Percentiles rank a stretch among this genome's conserved stretches.
Conservation (phyloP, 768 basidiomycete genomes). For the Lactarius hengduanensis region DNA sequence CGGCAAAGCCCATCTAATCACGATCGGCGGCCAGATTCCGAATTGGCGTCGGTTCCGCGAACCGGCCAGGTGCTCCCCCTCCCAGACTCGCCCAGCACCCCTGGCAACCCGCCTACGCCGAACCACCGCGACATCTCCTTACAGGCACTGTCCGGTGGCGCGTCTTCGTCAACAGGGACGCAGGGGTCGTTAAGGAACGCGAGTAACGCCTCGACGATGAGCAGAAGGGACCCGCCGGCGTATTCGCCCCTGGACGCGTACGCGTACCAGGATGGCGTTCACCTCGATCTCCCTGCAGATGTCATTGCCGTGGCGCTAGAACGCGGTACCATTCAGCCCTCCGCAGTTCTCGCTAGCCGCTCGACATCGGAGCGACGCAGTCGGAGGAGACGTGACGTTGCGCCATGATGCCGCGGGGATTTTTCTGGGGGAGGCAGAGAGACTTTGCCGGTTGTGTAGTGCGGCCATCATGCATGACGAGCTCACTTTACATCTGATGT, state of each 20-base stretch:
- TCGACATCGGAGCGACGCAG: constrained; percentile 57
- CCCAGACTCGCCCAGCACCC: constrained; percentile 75
- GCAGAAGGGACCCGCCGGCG: constrained; percentile 73
- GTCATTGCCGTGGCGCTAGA: constrained; percentile 88
- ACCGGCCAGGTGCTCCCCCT: constrained; percentile 49
- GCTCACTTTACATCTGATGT: constrained; percentile 19
- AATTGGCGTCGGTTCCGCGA: constrained; percentile 53
- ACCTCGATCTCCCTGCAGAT: constrained; percentile 89
- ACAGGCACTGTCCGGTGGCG: constrained; percentile 51
- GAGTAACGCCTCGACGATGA: constrained; percentile 38
- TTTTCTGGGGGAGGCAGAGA: background rate
- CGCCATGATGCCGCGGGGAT: constrained; percentile 5
- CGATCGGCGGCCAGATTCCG: constrained; percentile 60
- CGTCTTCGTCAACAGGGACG: constrained; percentile 18
- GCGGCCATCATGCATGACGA: constrained; percentile 9
- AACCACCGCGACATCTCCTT: constrained; percentile 79
- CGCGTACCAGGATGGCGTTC: constrained; percentile 84
- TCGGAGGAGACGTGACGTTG: constrained; percentile 48
- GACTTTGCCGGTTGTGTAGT: constrained; percentile 9
- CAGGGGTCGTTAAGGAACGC: constrained; percentile 27
- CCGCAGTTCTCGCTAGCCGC: constrained; percentile 50
- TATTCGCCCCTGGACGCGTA: constrained; percentile 90
- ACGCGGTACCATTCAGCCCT: constrained; percentile 61
- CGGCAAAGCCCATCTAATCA: constrained; percentile 61
- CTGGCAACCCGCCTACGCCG: constrained; percentile 79